Percentiles rank a stretch among this genome's conserved stretches.
Evolutionary conservation across 805 yeast species (phyloP).

Genomic region (Metschnikowia corniflorae): DNA sequence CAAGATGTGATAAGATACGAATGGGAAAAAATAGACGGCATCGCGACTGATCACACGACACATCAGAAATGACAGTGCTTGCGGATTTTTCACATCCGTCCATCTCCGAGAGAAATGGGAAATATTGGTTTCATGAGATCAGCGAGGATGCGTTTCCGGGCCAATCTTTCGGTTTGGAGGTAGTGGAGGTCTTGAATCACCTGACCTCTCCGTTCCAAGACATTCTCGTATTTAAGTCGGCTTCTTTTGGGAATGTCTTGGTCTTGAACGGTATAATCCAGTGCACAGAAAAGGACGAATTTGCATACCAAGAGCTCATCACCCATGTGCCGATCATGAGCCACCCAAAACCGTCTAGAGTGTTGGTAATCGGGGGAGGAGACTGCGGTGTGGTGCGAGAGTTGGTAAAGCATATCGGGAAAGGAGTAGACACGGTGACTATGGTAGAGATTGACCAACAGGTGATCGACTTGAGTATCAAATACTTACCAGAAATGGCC

Average conservation of each 20-base stretch:
- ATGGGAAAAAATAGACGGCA: not conserved
- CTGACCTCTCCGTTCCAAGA: conserved; percentile 75
- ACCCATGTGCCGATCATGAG: conserved; percentile 77
- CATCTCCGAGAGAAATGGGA: conserved; percentile 24
- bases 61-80: conserved; percentile 6
- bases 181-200: conserved; percentile 61
- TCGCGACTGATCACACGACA: not conserved
- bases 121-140: conserved; percentile 74
- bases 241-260: conserved; percentile 79
- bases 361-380: conserved; percentile 91
- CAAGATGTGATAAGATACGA: not conserved
- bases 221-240: conserved; percentile 71
- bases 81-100: conserved; percentile 24
- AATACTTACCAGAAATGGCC: conserved; percentile 78
- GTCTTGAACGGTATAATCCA: conserved; percentile 89
- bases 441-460: conserved; percentile 88
- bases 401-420: conserved; percentile 62
- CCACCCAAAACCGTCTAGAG: conserved; percentile 70
- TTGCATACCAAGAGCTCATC: conserved; percentile 91
- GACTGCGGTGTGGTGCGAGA: conserved; percentile 95
- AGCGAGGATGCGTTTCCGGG: conserved; percentile 78
- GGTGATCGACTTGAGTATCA: conserved; percentile 67
- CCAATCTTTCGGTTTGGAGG: conserved; percentile 70
- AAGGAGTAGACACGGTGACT: conserved; percentile 54
- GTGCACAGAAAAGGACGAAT: conserved; percentile 89